phyloP scores from a whole-genome alignment of 371 early-diverging fungal genomes.

The Haplosporangium sp. region DNA sequence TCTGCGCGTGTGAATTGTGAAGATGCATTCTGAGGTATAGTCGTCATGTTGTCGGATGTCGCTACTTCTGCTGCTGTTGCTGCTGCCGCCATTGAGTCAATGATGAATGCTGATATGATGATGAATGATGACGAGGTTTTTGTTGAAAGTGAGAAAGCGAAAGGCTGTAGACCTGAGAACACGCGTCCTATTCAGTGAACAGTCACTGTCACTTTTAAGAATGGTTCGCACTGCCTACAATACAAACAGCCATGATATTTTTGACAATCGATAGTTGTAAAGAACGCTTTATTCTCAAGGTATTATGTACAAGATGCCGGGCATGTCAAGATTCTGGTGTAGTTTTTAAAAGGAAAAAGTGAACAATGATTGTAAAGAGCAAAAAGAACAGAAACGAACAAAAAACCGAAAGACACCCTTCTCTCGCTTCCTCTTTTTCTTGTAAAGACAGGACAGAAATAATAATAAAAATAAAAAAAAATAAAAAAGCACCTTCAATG shows the following conservation, averaged over 20 bases:
- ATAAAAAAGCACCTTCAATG: background rate
- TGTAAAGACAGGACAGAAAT: background rate
- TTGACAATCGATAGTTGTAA: background rate
- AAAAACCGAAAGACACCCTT: background rate
- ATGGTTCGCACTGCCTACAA: too few relatives aligned
- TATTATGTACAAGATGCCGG: background rate
- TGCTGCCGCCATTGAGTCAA: too few relatives aligned
- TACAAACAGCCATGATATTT: too few relatives aligned
- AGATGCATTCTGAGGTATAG: background rate
- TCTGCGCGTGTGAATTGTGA: slow-evolving; percentile 14
- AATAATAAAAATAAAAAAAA: background rate
- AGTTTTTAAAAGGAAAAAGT: background rate
- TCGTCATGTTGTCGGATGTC: too few relatives aligned
- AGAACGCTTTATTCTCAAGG: background rate
- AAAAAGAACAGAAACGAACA: background rate
- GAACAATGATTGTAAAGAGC: background rate
- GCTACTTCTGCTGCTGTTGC: too few relatives aligned
- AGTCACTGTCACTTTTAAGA: too few relatives aligned
- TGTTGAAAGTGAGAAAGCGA: too few relatives aligned
- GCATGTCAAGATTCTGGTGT: background rate
- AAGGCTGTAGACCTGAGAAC: too few relatives aligned
- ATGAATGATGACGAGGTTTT: too few relatives aligned
- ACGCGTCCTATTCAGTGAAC: too few relatives aligned
- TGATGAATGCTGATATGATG: too few relatives aligned
- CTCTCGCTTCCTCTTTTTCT: too few relatives aligned